Evolutionary conservation across 129 eudicot genomes (phyloP), one percentile per base, ranked within the genome.

Genomic region (Artemisia tridentata): DNA sequence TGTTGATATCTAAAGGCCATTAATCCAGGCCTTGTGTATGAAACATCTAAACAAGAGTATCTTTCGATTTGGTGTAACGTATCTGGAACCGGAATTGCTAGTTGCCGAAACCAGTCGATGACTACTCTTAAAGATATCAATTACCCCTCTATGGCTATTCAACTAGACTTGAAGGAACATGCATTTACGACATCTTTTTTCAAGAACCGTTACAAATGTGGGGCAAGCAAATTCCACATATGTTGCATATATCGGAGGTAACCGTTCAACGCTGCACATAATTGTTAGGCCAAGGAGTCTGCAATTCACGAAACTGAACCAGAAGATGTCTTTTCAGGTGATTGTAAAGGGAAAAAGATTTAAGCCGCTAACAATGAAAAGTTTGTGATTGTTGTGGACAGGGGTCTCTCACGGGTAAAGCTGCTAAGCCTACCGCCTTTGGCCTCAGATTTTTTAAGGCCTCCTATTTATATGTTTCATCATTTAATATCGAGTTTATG

Each of bases 131-230:
- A 7, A 34, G 8, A 34, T 34, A 34, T 34, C 2, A 34, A 34
- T 7, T 34, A 34, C 8, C 43, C 43, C 43, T 7, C 43, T 5
- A 7, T 34, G 43, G 43, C 9, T 34, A 34, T 34, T 7, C 43
- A 34, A 34, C 43, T 34, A 34, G 43, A 34, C 43, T 6, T 34
- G 43, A 34, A 34, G 43, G 43, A 53, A 27, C 25, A 27, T 19
- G 41, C 61, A 11, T 75, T 72, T 41, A 34, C n/a, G 10, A 68
- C 52, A 1, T 67, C 50, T 17, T 84, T 84, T 52, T 29, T 41
- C 75, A 17, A 80, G 85, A 65, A 73, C 75, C 3, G 89, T 84
- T 0, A 81, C 79, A n/a, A 78, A 81, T 78, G 86, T 84, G 12
- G 84, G 89, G 13, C 1, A 7, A 5, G 15, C 73, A 1, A 71